Percentiles rank a stretch among this genome's conserved stretches.
Evolutionary conservation across 2,329 filamentous ascomycete species (phyloP).

Genomic region (Xylariaceae sp.): DNA sequence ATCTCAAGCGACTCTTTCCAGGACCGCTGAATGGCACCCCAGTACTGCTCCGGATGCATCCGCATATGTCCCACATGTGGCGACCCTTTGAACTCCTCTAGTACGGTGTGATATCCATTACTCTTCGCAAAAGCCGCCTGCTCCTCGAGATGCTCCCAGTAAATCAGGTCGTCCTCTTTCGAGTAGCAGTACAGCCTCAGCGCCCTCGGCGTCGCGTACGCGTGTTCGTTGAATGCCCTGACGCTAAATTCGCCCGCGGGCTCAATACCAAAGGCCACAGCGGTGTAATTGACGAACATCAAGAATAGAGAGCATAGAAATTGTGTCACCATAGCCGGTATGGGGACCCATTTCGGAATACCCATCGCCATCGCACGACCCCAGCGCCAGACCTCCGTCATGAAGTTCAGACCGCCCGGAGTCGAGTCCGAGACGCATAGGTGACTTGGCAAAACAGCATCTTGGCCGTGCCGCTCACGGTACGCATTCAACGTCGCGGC

Average conservation of each 20-base stretch:
- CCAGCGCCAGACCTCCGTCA: slow-evolving; percentile 44
- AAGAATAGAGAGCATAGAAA: slow-evolving; percentile 42
- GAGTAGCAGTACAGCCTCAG: slow-evolving; percentile 55
- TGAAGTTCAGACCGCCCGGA: slow-evolving; percentile 42
- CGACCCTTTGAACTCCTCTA: slow-evolving; percentile 52
- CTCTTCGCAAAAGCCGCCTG: slow-evolving; percentile 45
- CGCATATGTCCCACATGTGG: slow-evolving; percentile 59
- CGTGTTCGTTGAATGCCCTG: slow-evolving; percentile 35
- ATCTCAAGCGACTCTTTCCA: slow-evolving; percentile 27
- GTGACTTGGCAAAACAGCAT: slow-evolving; percentile 40
- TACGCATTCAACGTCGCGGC: slow-evolving; percentile 46
- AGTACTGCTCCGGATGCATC: slow-evolving; percentile 53
- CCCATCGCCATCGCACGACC: slow-evolving; percentile 49
- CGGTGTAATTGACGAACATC: slow-evolving; percentile 33
- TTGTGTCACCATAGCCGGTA: slow-evolving; percentile 46
- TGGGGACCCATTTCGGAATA: slow-evolving; percentile 42
- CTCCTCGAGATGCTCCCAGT: slow-evolving; percentile 49
- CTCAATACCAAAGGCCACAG: slow-evolving; percentile 36
- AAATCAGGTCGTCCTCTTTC: slow-evolving; percentile 52
- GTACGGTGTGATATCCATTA: slow-evolving; percentile 45
- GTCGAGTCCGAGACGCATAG: slow-evolving; percentile 50
- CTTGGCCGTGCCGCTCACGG: slow-evolving; percentile 31
- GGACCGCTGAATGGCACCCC: slow-evolving; percentile 39
- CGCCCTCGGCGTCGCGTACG: slow-evolving; percentile 33
- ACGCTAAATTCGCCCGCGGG: slow-evolving; percentile 38